A percentile compares a stretch with the other conserved stretches of the same genome.
These are phyloP conservation scores for Kalmanozyma brasiliensis DNA, from an alignment of 1,284 basidiomycete species.

Conservation along the genomic window DNA sequence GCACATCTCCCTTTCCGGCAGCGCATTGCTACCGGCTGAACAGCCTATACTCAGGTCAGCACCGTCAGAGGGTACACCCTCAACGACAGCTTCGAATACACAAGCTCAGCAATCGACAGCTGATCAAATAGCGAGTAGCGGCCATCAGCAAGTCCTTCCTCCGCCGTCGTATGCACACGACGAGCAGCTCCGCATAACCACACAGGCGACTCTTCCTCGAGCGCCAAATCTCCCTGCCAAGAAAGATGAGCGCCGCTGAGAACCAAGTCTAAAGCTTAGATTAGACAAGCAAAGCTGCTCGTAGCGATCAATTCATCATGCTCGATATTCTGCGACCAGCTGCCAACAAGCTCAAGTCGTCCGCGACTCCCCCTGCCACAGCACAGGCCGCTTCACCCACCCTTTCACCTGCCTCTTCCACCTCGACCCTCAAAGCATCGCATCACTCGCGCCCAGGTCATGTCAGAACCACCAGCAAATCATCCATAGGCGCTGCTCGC, in stretches of 20 bases:
- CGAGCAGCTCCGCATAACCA: too few species aligned
- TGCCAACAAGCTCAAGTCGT: constrained; percentile 12
- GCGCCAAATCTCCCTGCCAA: too few species aligned
- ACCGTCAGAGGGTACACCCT: too few species aligned
- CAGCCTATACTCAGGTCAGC: too few species aligned
- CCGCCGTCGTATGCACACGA: too few species aligned
- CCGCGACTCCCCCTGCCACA: constrained; percentile 2
- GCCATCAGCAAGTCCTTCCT: too few species aligned
- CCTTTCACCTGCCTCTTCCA: constrained; percentile 46
- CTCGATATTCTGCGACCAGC: constrained; percentile 37
- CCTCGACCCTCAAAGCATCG: constrained; percentile 41
- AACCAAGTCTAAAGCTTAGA: background rate
- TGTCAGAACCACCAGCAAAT: constrained; percentile 8
- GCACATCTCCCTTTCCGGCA: too few species aligned
- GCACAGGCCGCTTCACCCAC: constrained; percentile 16
- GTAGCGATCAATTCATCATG: constrained; percentile 8
- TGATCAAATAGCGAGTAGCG: too few species aligned
- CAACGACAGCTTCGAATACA: too few species aligned
- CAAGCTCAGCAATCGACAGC: too few species aligned
- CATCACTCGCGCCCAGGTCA: constrained; percentile 2
- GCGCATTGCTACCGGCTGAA: too few species aligned
- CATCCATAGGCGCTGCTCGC: constrained; percentile 19
- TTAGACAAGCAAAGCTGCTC: background rate
- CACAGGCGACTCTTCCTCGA: too few species aligned
- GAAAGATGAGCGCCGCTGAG: constrained; percentile 3